Evolutionary conservation across 2,329 filamentous ascomycete species (phyloP), one percentile per base, ranked within the genome.

Genomic region (Colletotrichum chlorophyti): DNA sequence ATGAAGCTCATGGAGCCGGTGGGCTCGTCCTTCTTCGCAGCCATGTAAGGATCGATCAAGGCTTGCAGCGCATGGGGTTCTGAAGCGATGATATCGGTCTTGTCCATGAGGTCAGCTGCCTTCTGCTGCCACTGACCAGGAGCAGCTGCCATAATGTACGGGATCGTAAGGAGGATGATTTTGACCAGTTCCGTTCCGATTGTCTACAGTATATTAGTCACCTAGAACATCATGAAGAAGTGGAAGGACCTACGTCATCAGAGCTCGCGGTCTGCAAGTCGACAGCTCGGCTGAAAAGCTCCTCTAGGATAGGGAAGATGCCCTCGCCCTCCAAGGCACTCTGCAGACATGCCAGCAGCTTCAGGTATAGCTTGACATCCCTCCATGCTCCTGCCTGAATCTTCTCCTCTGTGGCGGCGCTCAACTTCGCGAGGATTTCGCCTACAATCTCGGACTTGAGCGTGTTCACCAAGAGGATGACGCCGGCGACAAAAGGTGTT

Each of bases 151-250:
- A 97, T 88, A 52, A 92, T 82, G 72, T 98, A 99, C 0, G 95
- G 94, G 58, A 99, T 90, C 0, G 94, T 97, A 45, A 97, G 85
- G 40, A 98, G 85, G 64, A 99, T 97, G 66, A 97, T 93, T 76
- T 97, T 98, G 72, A 97, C 93, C 29, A 99, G 84, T 76, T 98
- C 95, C 37, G 96, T 88, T 45, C 86, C 86, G 62, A 89, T 84
- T 0, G 84, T 88, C 83, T 87, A 54, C 11, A 12, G 48, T 50
- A 24, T 31, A 17, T 50, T 24, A 47, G 59, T 14, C 6, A 34
- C 27, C 32, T 19, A 12, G 15, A 42, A 9, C n/a, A 37, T 6
- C 10, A 6, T 11, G 12, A 11, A 6, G 14, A 21, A 38, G 19
- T n/a, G 35, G 17, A 15, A 12, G 15, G 19, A 27, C 90, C 79